Percentiles rank a stretch among this genome's conserved stretches.
Conservation (phyloP, 1,139 yeast species). For the Suhomyces taliae region DNA sequence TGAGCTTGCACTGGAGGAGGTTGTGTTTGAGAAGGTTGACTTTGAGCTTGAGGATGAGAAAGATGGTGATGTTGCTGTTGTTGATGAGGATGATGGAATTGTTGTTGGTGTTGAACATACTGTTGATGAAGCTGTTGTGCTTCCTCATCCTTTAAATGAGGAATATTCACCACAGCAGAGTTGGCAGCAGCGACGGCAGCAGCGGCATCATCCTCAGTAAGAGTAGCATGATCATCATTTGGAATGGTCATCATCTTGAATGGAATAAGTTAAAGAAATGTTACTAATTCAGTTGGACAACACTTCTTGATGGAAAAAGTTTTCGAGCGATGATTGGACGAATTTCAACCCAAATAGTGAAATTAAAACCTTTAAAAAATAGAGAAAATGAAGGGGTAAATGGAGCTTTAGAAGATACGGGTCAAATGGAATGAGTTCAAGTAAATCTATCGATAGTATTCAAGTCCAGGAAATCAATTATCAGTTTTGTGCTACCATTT, state of each 20-base stretch:
- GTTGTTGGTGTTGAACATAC: slow-evolving; percentile 21
- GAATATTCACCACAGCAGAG: slow-evolving; percentile 17
- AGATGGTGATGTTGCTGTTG: slow-evolving; percentile 20
- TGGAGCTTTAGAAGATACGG: background rate
- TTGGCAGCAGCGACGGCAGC: slow-evolving; percentile 33
- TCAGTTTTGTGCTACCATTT: slow-evolving; percentile 16
- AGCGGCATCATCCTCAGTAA: slow-evolving; percentile 27
- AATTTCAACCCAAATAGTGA: background rate
- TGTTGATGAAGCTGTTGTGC: slow-evolving; percentile 23
- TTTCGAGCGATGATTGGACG: background rate
- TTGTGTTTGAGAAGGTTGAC: slow-evolving; percentile 13
- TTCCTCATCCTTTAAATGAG: slow-evolving; percentile 21
- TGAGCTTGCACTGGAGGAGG: slow-evolving; percentile 20
- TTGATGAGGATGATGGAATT: slow-evolving; percentile 18
- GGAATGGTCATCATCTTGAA: slow-evolving; percentile 27
- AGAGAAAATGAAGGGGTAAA: background rate
- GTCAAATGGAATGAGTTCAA: background rate
- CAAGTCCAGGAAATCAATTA: slow-evolving; percentile 3
- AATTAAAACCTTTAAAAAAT: too few relatives aligned
- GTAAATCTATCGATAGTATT: background rate
- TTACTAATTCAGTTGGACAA: too few relatives aligned
- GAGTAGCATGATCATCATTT: slow-evolving; percentile 25
- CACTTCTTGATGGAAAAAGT: background rate
- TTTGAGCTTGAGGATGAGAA: slow-evolving; percentile 24
- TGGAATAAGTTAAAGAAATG: too few relatives aligned